phyloP scores from a whole-genome alignment of 2,329 filamentous ascomycete genomes.

The Fusarium verrucosum region DNA sequence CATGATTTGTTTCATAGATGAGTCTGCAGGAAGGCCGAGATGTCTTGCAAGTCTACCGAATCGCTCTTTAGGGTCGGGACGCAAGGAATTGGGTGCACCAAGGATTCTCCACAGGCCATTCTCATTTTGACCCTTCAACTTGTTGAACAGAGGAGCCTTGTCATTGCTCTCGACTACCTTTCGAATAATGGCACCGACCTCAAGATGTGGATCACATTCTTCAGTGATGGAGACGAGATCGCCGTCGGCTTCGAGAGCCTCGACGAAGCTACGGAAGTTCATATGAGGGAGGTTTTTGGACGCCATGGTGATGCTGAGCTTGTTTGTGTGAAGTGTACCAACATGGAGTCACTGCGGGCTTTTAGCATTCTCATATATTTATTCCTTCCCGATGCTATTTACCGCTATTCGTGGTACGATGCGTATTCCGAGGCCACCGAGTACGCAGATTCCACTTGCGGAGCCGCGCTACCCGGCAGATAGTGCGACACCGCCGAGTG shows the following conservation, averaged over 20 bases:
- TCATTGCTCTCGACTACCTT: slow-evolving; percentile 56
- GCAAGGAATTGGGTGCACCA: slow-evolving; percentile 53
- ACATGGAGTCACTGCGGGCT: neutral
- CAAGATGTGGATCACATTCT: slow-evolving; percentile 56
- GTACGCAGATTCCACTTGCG: slow-evolving; percentile 2
- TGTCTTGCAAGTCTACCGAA: slow-evolving; percentile 56
- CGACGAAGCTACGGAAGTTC: slow-evolving; percentile 37
- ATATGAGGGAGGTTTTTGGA: slow-evolving; percentile 32
- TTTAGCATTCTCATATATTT: neutral
- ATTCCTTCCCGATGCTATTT: neutral
- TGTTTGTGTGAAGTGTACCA: neutral
- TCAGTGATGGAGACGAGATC: slow-evolving; percentile 57
- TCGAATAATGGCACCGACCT: slow-evolving; percentile 58
- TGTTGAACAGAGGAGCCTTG: slow-evolving; percentile 62
- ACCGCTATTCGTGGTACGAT: neutral
- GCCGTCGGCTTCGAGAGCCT: slow-evolving; percentile 45
- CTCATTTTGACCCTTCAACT: slow-evolving; percentile 53
- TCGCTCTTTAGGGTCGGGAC: slow-evolving; percentile 39
- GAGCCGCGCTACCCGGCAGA: neutral
- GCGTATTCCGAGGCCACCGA: slow-evolving; percentile 6
- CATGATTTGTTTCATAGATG: slow-evolving; percentile 49
- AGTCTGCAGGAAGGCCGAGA: slow-evolving; percentile 49
- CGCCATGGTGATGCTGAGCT: slow-evolving; percentile 9
- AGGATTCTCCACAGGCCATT: slow-evolving; percentile 58
- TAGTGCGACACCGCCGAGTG: neutral